Base-by-base conservation (phyloP, 1,139 yeast genomes). In the Eremothecium sinecaudum region DNA sequence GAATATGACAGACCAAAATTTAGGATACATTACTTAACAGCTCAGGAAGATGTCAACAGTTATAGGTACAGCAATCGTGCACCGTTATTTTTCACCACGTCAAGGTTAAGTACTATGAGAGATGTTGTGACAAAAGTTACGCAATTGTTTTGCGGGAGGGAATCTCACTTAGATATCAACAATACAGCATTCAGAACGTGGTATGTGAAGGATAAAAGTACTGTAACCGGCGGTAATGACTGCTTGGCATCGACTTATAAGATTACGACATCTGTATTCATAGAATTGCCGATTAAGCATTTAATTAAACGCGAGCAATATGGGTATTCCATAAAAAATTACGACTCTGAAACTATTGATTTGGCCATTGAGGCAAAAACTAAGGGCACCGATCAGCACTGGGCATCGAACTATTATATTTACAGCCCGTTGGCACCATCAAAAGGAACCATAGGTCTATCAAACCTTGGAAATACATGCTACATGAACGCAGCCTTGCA, bases 401-500 rank as follows among this genome's bases (percentile, higher is more conserved):
- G 67, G 67, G 53, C 59, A 2, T 61, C 66, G 4, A 49, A 52
- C 30, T 54, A 50, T 33, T 47, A 42, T 24, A 44, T 48, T 7
- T 53, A 58, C 27, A 50, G 54, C 37, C 49, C 54, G 10, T 45
- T 57, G 4, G 17, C 38, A 0, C 56, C 59, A 6, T 58, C 68
- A 1, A 53, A 53, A 34, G 84, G 83, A 3, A 63, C 63, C 1
- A 60, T 66, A 6, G 98, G 98, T 0, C 62, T 90, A 33, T 67
- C 69, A 29, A 90, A 90, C 52, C 63, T 90, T 44, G 98, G 98
- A 5, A 90, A 90, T 53, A 81, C 95, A 0, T 90, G 98, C 56
- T 90, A 86, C 56, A 90, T 90, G 97, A 90, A 90, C 58, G 83
- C 95, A 11, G 96, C 97, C 0, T 63, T 90, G 36, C 98, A 90